Percentiles rank a stretch among this genome's conserved stretches.
Evolutionary conservation across 139 green algal genomes (phyloP).

Genomic region (Micractinium sp.): DNA sequence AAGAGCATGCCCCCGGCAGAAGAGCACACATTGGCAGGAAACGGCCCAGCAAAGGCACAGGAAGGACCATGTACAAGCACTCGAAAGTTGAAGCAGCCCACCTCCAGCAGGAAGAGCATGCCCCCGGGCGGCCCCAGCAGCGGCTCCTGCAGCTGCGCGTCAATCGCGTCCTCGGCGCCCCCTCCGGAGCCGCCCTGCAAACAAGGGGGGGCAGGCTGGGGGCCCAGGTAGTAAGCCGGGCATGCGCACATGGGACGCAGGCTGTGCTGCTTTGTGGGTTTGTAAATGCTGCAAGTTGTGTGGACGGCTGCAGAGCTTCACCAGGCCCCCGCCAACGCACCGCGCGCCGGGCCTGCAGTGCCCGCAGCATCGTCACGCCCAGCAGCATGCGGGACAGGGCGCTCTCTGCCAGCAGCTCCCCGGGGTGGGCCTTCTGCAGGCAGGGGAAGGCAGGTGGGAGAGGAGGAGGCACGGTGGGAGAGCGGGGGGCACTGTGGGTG

Average conservation of each 20-base stretch:
- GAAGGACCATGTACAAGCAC: neutral
- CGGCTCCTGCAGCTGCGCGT: neutral
- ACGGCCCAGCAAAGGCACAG: no score
- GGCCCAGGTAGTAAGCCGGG: neutral
- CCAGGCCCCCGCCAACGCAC: neutral
- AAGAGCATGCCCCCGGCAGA: no score
- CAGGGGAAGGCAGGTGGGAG: neutral
- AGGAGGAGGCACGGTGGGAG: neutral
- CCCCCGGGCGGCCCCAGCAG: neutral
- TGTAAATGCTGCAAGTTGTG: no score
- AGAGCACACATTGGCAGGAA: no score
- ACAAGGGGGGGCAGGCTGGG: neutral
- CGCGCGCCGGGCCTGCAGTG: neutral
- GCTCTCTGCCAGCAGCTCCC: neutral
- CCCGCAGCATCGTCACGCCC: neutral
- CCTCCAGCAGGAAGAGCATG: neutral
- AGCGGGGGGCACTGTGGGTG: no score
- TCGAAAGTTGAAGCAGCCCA: neutral
- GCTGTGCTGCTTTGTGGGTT: no score
- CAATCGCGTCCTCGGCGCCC: neutral
- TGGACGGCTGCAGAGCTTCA: no score
- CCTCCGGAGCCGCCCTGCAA: neutral
- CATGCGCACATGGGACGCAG: neutral
- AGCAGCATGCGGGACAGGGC: conserved; percentile 5
- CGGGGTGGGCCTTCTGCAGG: neutral